Percentiles rank a stretch among this genome's conserved stretches.
phyloP scores from a whole-genome alignment of 106 monocot species.

The Chionographis japonica region DNA sequence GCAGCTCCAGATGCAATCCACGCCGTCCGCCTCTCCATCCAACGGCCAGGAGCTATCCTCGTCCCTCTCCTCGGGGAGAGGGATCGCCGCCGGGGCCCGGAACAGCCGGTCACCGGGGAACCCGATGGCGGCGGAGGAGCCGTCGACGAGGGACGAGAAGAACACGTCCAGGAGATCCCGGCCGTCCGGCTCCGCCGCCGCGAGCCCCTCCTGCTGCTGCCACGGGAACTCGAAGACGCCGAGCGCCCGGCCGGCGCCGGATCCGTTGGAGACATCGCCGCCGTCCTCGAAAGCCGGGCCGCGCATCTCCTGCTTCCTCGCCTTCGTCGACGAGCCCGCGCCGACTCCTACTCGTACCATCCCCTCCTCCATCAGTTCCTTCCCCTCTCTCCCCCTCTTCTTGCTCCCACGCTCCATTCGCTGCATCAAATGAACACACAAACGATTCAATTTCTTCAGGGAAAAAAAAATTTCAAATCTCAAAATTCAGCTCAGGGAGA shows the following conservation, averaged over 20 bases:
- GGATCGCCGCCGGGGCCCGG: not conserved
- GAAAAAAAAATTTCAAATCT: too few species aligned
- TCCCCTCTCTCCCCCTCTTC: conserved; percentile 2
- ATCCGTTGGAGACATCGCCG: not conserved
- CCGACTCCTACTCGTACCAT: too few species aligned
- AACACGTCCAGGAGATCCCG: conserved; percentile 49
- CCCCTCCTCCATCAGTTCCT: not conserved
- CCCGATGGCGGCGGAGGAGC: conserved; percentile 41
- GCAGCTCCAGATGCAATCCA: conserved; percentile 50
- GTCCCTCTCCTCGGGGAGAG: conserved; percentile 4
- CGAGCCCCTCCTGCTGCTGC: conserved; percentile 15
- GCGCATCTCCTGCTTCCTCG: not conserved
- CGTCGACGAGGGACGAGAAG: conserved; percentile 64
- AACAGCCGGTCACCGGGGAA: conserved; percentile 46
- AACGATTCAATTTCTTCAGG: too few species aligned
- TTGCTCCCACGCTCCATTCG: conserved; percentile 13
- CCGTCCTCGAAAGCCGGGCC: not conserved
- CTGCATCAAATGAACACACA: not conserved
- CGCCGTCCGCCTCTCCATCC: conserved; percentile 25
- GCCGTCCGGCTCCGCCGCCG: conserved; percentile 17
- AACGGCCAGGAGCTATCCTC: conserved; percentile 12
- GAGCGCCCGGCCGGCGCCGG: conserved; percentile 11
- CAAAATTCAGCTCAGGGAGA: too few species aligned
- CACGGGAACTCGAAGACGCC: conserved; percentile 74
- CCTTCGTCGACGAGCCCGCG: not conserved